A percentile compares a stretch with the other conserved stretches of the same genome.
phyloP scores from a whole-genome alignment of 2,329 filamentous ascomycete genomes.

The Penicillium brasilianum region DNA sequence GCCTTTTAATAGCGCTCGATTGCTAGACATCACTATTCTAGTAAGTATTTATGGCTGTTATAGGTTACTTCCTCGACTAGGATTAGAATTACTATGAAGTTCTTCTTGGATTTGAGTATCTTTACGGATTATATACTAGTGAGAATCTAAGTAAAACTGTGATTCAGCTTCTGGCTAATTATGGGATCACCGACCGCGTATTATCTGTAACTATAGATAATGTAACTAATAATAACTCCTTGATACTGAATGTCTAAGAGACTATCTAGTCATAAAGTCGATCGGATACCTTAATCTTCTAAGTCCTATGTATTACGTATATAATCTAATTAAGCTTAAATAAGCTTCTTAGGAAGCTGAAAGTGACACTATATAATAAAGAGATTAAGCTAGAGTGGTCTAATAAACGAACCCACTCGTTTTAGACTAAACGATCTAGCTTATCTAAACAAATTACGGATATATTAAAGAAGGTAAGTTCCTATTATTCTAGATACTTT shows the following conservation, averaged over 20 bases:
- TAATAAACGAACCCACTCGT: background rate
- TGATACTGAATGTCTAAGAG: slow-evolving; percentile 8
- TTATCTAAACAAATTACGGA: background rate
- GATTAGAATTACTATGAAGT: slow-evolving; percentile 12
- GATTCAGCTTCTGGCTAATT: background rate
- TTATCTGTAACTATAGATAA: slow-evolving; percentile 13
- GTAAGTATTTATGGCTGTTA: slow-evolving; percentile 9
- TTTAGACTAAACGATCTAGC: background rate
- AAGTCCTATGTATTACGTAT: background rate
- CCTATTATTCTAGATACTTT: slow-evolving; percentile 11
- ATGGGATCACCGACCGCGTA: background rate
- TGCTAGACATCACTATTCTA: slow-evolving; percentile 5
- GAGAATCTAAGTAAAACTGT: slow-evolving; percentile 3
- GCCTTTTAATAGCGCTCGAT: slow-evolving; percentile 7
- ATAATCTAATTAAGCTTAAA: slow-evolving; percentile 14
- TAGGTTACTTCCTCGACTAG: slow-evolving; percentile 5
- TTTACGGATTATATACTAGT: slow-evolving; percentile 2
- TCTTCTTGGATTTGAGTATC: slow-evolving; percentile 10
- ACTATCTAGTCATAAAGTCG: background rate
- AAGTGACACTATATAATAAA: slow-evolving; percentile 7
- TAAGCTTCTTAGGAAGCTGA: slow-evolving; percentile 17
- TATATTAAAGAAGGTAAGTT: slow-evolving; percentile 17
- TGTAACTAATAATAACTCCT: slow-evolving; percentile 8
- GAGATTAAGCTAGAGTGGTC: slow-evolving; percentile 5
- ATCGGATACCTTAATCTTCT: background rate